phyloP scores from a whole-genome alignment of 176 grass and related monocot genomes.

The Triticum urartu region DNA sequence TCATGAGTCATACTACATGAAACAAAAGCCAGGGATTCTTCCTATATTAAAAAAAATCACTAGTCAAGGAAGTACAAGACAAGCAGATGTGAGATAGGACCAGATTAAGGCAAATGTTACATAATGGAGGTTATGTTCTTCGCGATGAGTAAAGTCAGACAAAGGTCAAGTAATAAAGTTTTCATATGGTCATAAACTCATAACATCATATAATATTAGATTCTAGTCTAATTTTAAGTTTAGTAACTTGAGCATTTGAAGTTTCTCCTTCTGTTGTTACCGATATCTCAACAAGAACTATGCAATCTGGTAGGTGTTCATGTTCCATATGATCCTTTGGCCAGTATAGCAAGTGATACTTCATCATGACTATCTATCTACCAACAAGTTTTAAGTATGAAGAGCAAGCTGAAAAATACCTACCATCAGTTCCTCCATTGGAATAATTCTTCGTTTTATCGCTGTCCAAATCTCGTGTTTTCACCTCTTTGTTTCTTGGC shows the following conservation, averaged over 20 bases:
- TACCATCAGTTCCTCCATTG: constrained; percentile 5
- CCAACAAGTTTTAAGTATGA: not conserved
- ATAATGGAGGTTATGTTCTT: constrained; percentile 8
- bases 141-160: not conserved
- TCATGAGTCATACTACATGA: not conserved
- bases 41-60: not conserved
- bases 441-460: not conserved
- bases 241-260: not conserved
- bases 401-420: not conserved
- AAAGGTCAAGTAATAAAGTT: not conserved
- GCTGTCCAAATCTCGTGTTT: constrained; percentile 6
- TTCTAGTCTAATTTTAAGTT: not conserved
- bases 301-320: not conserved
- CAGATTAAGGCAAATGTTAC: not conserved
- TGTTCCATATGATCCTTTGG: not conserved
- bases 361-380: not conserved
- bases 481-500: constrained; percentile 7
- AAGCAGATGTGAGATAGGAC: not conserved
- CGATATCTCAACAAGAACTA: not conserved
- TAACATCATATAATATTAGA: not conserved
- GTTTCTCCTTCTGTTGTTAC: constrained; percentile 3
- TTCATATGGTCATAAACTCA: not conserved
- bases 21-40: not conserved
- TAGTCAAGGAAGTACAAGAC: not conserved
- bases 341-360: not conserved